Conservation (phyloP, 1,139 yeast species). For the Blastobotrys arbuscula region DNA sequence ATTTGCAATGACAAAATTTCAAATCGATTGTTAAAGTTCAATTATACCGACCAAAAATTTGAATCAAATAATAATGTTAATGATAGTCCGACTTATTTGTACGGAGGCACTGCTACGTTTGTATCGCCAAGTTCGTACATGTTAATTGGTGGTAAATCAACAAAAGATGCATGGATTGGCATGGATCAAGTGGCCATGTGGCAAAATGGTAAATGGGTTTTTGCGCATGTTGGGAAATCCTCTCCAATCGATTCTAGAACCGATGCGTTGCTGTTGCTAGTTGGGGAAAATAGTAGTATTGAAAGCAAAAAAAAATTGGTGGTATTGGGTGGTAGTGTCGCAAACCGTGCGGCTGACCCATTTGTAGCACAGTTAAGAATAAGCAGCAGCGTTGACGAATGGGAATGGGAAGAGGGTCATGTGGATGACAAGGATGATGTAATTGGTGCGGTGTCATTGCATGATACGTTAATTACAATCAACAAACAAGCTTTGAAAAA, state of each 20-base stretch:
- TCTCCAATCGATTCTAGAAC: slow-evolving; percentile 44
- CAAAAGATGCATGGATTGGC: slow-evolving; percentile 49
- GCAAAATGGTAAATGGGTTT: slow-evolving; percentile 57
- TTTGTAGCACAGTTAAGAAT: slow-evolving; percentile 38
- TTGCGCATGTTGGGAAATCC: slow-evolving; percentile 34
- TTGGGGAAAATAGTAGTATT: slow-evolving; percentile 12
- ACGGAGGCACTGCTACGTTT: slow-evolving; percentile 37
- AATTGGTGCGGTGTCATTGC: neutral
- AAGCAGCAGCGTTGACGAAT: slow-evolving; percentile 13
- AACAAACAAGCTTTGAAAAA: neutral
- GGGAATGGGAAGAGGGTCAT: slow-evolving; percentile 30
- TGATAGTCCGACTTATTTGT: slow-evolving; percentile 42
- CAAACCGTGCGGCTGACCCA: slow-evolving; percentile 39
- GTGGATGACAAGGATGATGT: neutral
- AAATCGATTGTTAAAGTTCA: slow-evolving; percentile 37
- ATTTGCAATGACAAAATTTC: slow-evolving; percentile 27
- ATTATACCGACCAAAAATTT: slow-evolving; percentile 22
- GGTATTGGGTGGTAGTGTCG: slow-evolving; percentile 40
- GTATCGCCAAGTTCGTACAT: slow-evolving; percentile 22
- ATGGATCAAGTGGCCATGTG: slow-evolving; percentile 57
- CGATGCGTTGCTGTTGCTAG: slow-evolving; percentile 44
- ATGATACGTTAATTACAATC: neutral
- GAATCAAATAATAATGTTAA: slow-evolving; percentile 23
- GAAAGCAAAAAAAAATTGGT: slow-evolving; percentile 24
- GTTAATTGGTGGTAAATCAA: slow-evolving; percentile 51